Evolutionary conservation across 73 alveolate genomes (phyloP).

Genomic region (Tetrahymena thermophila): DNA sequence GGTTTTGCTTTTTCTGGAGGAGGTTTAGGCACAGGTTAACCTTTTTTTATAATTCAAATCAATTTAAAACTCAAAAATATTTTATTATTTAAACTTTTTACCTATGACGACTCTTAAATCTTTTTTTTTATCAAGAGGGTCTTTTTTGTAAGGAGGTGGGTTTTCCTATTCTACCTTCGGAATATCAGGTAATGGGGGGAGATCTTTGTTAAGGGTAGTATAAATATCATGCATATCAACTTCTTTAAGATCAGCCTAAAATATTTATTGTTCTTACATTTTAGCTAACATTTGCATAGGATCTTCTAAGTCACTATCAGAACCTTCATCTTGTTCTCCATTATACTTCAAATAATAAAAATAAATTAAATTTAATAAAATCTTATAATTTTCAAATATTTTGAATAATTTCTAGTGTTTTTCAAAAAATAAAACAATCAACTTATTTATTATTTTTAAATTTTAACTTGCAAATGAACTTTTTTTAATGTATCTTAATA

Average conservation of each 20-base stretch:
- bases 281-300: constrained; percentile 17
- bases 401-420: not conserved
- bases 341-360: not conserved
- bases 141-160: constrained; percentile 74
- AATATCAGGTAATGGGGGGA: constrained; percentile 68
- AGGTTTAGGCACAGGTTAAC: constrained; percentile 37
- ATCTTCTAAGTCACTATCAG: constrained; percentile 32
- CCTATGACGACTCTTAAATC: not conserved
- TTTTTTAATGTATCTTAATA: too few species aligned
- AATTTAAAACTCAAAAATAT: not conserved
- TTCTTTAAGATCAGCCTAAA: not conserved
- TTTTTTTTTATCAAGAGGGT: constrained; percentile 23
- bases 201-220: constrained; percentile 34
- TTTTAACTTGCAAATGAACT: too few species aligned
- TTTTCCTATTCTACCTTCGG: constrained; percentile 62
- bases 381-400: too few species aligned
- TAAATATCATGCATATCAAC: constrained; percentile 15
- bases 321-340: constrained; percentile 5
- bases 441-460: too few species aligned
- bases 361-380: too few species aligned
- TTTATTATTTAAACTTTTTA: not conserved
- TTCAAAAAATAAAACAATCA: too few species aligned
- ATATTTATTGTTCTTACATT: constrained; percentile 9
- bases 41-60: not conserved
- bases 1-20: constrained; percentile 41